Base-by-base conservation (phyloP, 2,329 filamentous ascomycete species). In the Xylaria sp. region DNA sequence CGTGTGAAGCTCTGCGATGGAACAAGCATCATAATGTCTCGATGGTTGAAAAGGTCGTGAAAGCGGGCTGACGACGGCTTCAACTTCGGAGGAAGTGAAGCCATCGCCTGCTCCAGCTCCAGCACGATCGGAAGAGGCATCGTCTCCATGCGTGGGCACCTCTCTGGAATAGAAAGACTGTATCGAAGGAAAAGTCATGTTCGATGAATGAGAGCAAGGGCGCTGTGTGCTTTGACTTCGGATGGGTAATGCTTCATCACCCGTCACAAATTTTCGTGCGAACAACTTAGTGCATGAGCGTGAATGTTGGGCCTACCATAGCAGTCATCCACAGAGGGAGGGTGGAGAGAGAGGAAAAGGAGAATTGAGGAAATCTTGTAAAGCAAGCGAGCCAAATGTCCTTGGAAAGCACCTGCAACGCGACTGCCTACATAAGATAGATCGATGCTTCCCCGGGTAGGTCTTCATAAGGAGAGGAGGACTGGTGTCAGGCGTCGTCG, bases 61-160 rank as follows among this genome's bases (percentile, higher is more conserved):
- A 13, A 74, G 65, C 0, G 77, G 77, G 30, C 77, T 70, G 13
- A 75, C 59, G 1, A 71, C 70, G 18, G 71, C 71, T 13, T 75
- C 71, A 1, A 80, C 62, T 64, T 83, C 80, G 16, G 73, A 71
- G 11, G 73, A 62, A 2, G 80, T 83, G 71, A 85, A 85, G 35
- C 81, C 82, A 71, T 84, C 80, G 44, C 79, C 76, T 10, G 71
- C 66, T 48, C 63, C 76, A 11, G 71, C 66, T 48, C 63, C 63
- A 6, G 34, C 13, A 2, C 9, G 37, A 18, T 23, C 35, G 1
- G 57, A 44, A 49, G 62, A 58, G 47, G 70, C 66, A 10, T 47
- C 13, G 13, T 10, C 49, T 18, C 47, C 49, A 34, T 9, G 44
- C 0, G 55, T 49, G 10, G 57, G 54, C 3, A 68, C 35, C 48